These are phyloP conservation scores for Cercospora beticola DNA, from an alignment of 2,329 filamentous ascomycete genomes.

Conservation along the genomic window DNA sequence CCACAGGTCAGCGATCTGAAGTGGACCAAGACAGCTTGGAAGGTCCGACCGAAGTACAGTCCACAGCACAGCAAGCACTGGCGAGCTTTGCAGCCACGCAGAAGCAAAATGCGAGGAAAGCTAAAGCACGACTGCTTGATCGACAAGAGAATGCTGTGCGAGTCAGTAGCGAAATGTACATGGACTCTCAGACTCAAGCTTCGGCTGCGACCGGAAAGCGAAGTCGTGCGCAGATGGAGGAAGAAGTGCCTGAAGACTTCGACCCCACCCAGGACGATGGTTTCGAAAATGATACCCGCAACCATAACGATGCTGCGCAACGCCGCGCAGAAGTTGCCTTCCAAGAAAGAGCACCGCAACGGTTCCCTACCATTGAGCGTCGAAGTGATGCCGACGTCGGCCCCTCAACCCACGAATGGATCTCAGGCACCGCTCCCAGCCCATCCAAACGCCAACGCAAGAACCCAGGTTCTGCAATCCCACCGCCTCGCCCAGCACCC, in stretches of 20 bases:
- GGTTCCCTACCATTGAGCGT: constrained; percentile 4
- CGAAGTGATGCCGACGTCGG: constrained; percentile 3
- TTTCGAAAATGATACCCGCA: constrained; percentile 45
- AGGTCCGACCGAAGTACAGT: neutral
- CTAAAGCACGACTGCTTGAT: constrained; percentile 26
- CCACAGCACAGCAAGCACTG: constrained; percentile 10
- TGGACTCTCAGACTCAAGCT: constrained; percentile 1
- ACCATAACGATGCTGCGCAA: constrained; percentile 32
- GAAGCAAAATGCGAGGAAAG: constrained; percentile 10
- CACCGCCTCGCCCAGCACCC: constrained; percentile 23
- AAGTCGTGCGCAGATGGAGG: constrained; percentile 8
- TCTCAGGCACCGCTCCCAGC: constrained; percentile 3
- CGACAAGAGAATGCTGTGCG: constrained; percentile 28
- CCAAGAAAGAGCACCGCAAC: neutral
- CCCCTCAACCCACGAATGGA: constrained; percentile 6
- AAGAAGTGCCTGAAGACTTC: constrained; percentile 9
- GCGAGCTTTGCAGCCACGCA: constrained; percentile 6
- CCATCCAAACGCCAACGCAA: constrained; percentile 31
- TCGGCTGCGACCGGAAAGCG: constrained; percentile 4
- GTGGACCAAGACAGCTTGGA: neutral
- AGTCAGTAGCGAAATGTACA: constrained; percentile 15
- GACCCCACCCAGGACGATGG: constrained; percentile 43
- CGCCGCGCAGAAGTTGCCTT: constrained; percentile 41
- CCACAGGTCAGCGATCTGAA: constrained; percentile 9
- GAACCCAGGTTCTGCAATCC: constrained; percentile 36